Evolutionary conservation across 2,329 filamentous ascomycete genomes (phyloP).

Genomic region (Fusarium dimerum): DNA sequence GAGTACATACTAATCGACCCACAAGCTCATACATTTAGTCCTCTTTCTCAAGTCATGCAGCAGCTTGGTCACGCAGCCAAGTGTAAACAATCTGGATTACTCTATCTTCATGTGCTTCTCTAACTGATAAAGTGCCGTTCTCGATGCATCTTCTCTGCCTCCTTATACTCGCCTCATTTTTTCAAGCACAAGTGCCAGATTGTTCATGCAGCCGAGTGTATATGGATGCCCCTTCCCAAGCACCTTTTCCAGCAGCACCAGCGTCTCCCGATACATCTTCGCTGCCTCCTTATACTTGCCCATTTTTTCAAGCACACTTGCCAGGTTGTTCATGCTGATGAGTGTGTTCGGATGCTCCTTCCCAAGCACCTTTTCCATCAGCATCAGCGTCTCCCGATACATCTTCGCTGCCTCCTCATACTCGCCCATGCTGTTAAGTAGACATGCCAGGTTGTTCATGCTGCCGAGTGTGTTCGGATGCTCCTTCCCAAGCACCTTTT

Average conservation of each 20-base stretch:
- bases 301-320: too few species aligned
- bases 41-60: too few species aligned
- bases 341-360: neutral
- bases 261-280: conserved; percentile 7
- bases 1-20: too few species aligned
- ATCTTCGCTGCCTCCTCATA: conserved; percentile 1
- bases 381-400: neutral
- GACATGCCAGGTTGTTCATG: neutral
- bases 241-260: conserved; percentile 8
- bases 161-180: too few species aligned
- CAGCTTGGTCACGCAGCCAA: too few species aligned
- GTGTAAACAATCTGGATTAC: too few species aligned
- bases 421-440: neutral
- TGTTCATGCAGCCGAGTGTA: conserved; percentile 3
- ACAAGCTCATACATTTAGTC: too few species aligned
- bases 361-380: neutral
- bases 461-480: neutral
- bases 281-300: conserved; percentile 16
- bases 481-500: neutral
- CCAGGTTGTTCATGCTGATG: conserved; percentile 5
- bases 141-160: too few species aligned
- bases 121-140: too few species aligned
- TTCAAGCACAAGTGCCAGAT: conserved; percentile 1
- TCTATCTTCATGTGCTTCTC: too few species aligned
- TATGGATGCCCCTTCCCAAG: too few species aligned